Base-by-base conservation (phyloP, 352 stramenopile species). In the Blastocystis sp. region DNA sequence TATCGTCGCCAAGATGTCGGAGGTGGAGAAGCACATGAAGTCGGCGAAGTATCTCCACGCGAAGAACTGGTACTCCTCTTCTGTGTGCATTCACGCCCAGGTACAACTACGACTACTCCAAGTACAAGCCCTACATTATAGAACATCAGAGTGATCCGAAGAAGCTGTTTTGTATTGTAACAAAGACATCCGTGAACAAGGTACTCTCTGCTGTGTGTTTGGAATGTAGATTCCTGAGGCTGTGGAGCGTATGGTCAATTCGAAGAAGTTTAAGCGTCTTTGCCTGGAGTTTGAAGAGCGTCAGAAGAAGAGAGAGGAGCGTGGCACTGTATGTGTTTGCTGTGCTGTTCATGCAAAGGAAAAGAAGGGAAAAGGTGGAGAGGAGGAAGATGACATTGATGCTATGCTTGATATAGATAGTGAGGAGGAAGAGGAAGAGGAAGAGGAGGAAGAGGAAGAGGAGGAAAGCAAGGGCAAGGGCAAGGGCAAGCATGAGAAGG, bases 131-230 rank as follows among this genome's bases (percentile, higher is more conserved):
- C 2, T 87, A 77, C 42, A 87, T 87, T 76, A 24, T 76, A 3
- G 28, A 45, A 9, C 77, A 87, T 62, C 42, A 42, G 2, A 76
- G 38, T 17, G 77, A 87, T 78, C 62, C 62, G 21, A 87, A 87
- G 77, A 87, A 87, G 77, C 38, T 87, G 34, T 87, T 87, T 28
- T 87, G 77, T 17, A 87, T 77, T 76, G 65, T 87, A 38, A 87
- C 77, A 3, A 87, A 71, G 65, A 74, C 62, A 42, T 62, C 38
- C n/a, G 43, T 87, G 38, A 87, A 87, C 45, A 87, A 87, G 48
- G 77, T 87, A 48, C 7, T 3, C 52, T 61, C 71, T 43, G 40
- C 2, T 3, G 45, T 76, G 3, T 9, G 40, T 87, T 14, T 24
- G 11, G 7, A 77, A 14, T 28, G 17, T 87, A 87, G 77, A 87